Evolutionary conservation across 805 yeast species (phyloP), one percentile per base, ranked within the genome.

Genomic region (Spathaspora girioi): DNA sequence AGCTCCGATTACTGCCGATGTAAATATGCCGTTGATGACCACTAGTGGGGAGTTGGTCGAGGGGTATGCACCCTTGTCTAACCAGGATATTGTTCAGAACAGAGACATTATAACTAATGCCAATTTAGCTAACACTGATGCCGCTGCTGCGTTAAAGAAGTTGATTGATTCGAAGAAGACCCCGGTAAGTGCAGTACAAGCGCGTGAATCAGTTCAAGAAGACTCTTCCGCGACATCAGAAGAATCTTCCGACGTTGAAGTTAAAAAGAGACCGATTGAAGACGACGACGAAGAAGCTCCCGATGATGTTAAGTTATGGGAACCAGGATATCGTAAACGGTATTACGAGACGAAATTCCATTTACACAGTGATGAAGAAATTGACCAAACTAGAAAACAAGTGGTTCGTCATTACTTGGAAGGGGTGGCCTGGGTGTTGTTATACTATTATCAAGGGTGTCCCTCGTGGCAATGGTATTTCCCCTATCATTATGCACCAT

Each of bases 401-500:
- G 83, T 94, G 61, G 90, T 85, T 0, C 73, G 75, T 50, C 79
- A 83, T 46, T 94, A 94, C 63, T 79, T 94, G 50, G 97, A 93
- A 67, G 99, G 99, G 55, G 87, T 94, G 3, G 83, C 97, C n/a
- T 94, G 99, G 99, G 96, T 86, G 1, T 75, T 94, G 56, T 70
- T 89, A 49, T 94, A 94, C 67, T 94, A 94, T 70, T 93, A 89
- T 67, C 98, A 94, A 68, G 98, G 97, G 2, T 93, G 98, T 70
- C 96, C 97, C 0, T 93, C 98, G 0, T 94, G 99, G 99, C 85
- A 85, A 50, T 94, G 99, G 99, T 94, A 83, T 67, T 94, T 86
- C 61, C 99, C 98, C 0, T 93, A 86, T 65, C 98, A 94, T 64
- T 96, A 94, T 71, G 98, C 99, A 0, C 99, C 99, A 19, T 92